Evolutionary conservation across 2,329 filamentous ascomycete species (phyloP), one percentile per base, ranked within the genome.

Genomic region (Erysiphe neolycopersici): DNA sequence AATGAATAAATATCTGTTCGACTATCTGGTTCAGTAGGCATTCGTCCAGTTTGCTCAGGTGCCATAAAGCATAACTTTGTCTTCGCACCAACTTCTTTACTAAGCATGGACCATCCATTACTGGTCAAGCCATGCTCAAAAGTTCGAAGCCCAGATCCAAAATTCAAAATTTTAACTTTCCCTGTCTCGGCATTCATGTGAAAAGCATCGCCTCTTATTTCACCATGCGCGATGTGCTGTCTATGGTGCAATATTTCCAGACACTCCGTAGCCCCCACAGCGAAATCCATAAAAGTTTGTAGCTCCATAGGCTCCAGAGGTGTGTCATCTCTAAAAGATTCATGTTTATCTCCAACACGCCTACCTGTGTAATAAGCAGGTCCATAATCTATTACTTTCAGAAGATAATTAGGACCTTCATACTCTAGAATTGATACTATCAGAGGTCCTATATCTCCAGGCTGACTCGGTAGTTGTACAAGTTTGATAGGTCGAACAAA

Each of bases 1-100:
- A 94, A 64, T 0, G 82, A 85, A 61, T 94, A 94, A 33, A 94
- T 91, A 58, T 95, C 87, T 12, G 85, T 94, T 37, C 87, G 73
- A 38, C 73, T 81, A 59, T 94, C 85, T 1, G 87, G 87, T 58
- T 93, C 84, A 4, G 80, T 83, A 3, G 84, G 81, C 69, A 94
- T 79, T 17, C 87, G 76, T 13, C 87, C 87, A 2, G 87, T 94
- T 62, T 94, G 87, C 57, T 95, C 87, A 0, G 87, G 85, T 40
- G 83, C 87, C 56, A 94, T 91, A 56, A 83, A 94, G 43, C 85
- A 73, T 22, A 95, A 65, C 60, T 92, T 93, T 56, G 85, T 77
- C 60, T 83, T 84, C 33, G 83, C 80, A 3, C 85, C 85, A 9
- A 84, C 61, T 57, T 93, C 81, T 46, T 79, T 77, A 12, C 81